Percentiles rank a stretch among this genome's conserved stretches.
phyloP scores from a whole-genome alignment of 495 filamentous ascomycete genomes.

The Chlorociboria aeruginascens region DNA sequence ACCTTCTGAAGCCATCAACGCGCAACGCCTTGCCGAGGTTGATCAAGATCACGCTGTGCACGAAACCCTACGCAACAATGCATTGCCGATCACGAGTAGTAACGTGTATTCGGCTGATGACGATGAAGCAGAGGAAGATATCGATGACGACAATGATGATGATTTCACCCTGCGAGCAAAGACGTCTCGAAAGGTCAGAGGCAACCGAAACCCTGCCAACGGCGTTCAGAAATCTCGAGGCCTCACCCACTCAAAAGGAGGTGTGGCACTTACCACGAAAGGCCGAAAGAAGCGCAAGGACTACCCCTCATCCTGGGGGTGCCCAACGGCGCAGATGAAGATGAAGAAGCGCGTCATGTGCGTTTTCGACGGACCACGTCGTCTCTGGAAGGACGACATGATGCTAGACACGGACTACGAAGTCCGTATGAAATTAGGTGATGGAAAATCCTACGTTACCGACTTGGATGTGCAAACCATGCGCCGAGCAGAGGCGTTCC shows the following conservation, averaged over 20 bases:
- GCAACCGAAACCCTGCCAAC: conserved; percentile 30
- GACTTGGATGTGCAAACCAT: conserved; percentile 89
- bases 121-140: conserved; percentile 51
- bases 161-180: conserved; percentile 41
- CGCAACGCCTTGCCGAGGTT: conserved; percentile 68
- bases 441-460: conserved; percentile 66
- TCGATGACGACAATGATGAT: conserved; percentile 46
- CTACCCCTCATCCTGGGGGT: conserved; percentile 89
- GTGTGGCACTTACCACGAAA: conserved; percentile 47
- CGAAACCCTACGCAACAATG: conserved; percentile 74
- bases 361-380: conserved; percentile 79
- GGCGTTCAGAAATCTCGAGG: conserved; percentile 39
- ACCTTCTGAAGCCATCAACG: conserved; percentile 91
- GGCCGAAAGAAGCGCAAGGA: conserved; percentile 78
- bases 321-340: conserved; percentile 79
- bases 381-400: conserved; percentile 98
- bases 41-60: conserved; percentile 71
- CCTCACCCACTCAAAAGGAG: conserved; percentile 49
- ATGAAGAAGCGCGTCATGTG: conserved; percentile 94
- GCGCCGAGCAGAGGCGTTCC: conserved; percentile 73
- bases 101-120: conserved; percentile 37
- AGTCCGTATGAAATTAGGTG: conserved; percentile 69
- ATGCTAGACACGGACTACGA: conserved; percentile 94
- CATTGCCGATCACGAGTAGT: conserved; percentile 46
- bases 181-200: conserved; percentile 14